These are phyloP conservation scores for Termitomyces sp. DNA, from an alignment of 768 basidiomycete genomes.

Conservation along the genomic window DNA sequence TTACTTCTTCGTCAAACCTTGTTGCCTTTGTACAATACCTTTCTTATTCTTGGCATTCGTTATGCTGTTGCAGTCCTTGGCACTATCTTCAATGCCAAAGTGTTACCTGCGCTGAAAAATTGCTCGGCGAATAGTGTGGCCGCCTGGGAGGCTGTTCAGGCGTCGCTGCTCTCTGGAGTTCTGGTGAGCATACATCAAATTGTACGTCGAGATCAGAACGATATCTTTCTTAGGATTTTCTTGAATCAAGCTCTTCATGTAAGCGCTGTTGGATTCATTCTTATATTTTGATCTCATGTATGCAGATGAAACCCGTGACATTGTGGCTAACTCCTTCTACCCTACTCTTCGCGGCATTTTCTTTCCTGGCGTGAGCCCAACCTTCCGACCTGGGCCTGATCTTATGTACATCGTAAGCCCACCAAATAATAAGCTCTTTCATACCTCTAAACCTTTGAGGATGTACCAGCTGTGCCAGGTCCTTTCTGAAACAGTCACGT, in stretches of 20 bases:
- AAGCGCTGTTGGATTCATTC: background rate
- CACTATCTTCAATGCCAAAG: constrained; percentile 34
- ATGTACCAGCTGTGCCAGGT: constrained; percentile 47
- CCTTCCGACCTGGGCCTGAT: constrained; percentile 8
- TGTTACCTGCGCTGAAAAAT: constrained; percentile 22
- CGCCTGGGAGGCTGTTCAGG: constrained; percentile 44
- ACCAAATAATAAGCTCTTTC: background rate
- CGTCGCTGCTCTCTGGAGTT: constrained; percentile 50
- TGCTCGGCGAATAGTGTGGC: constrained; percentile 13
- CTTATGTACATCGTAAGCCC: constrained; percentile 23
- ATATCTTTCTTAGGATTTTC: constrained; percentile 22
- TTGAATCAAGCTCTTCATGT: constrained; percentile 29
- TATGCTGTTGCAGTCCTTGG: constrained; percentile 39
- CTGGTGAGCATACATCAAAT: constrained; percentile 28
- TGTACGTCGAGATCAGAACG: background rate
- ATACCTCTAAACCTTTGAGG: background rate
- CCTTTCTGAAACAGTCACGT: constrained; percentile 43
- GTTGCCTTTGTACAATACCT: constrained; percentile 39
- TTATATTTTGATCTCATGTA: constrained; percentile 24
- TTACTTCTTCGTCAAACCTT: constrained; percentile 39
- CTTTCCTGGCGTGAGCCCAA: constrained; percentile 5
- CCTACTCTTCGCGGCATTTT: constrained; percentile 20
- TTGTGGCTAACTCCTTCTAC: constrained; percentile 21
- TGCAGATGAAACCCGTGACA: constrained; percentile 30
- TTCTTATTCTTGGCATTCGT: constrained; percentile 35